These are phyloP conservation scores for Xylaria polymorpha DNA, from an alignment of 2,329 filamentous ascomycete genomes.

Conservation along the genomic window DNA sequence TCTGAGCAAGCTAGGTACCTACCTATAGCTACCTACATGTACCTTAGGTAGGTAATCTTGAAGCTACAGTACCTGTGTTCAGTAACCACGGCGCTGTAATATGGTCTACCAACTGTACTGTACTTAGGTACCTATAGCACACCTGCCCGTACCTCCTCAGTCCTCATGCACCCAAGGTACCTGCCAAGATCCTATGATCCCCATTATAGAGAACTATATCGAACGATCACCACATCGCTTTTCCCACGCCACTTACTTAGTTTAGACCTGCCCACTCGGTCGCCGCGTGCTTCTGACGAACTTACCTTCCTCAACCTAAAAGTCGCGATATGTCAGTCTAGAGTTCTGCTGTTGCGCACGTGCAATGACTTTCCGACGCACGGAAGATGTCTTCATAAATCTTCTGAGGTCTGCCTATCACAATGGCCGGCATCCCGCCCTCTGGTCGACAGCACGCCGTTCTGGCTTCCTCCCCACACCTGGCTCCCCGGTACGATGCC, in stretches of 20 bases:
- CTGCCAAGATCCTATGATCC: background rate
- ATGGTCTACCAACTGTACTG: too few relatives aligned
- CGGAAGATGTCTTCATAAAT: slow-evolving; percentile 47
- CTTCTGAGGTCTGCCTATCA: slow-evolving; percentile 45
- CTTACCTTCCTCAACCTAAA: slow-evolving; percentile 4
- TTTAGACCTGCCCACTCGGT: background rate
- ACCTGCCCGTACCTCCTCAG: too few relatives aligned
- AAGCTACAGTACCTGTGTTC: too few relatives aligned
- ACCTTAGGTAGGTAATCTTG: too few relatives aligned
- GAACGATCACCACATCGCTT: slow-evolving; percentile 10
- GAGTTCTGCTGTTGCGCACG: slow-evolving; percentile 33
- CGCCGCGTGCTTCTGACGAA: background rate
- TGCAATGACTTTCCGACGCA: slow-evolving; percentile 46
- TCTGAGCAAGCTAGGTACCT: background rate
- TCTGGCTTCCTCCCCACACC: slow-evolving; percentile 31
- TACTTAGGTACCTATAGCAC: too few relatives aligned
- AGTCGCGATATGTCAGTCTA: slow-evolving; percentile 39
- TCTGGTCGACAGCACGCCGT: slow-evolving; percentile 32
- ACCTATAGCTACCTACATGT: too few relatives aligned
- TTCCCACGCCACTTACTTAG: slow-evolving; percentile 24
- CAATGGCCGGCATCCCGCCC: slow-evolving; percentile 40
- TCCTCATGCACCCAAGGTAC: too few relatives aligned
- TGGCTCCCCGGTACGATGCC: slow-evolving; percentile 35
- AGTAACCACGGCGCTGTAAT: too few relatives aligned
- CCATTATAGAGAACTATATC: background rate